These are phyloP conservation scores for Neodidymelliopsis sp. DNA, from an alignment of 2,329 filamentous ascomycete species.

Conservation along the genomic window DNA sequence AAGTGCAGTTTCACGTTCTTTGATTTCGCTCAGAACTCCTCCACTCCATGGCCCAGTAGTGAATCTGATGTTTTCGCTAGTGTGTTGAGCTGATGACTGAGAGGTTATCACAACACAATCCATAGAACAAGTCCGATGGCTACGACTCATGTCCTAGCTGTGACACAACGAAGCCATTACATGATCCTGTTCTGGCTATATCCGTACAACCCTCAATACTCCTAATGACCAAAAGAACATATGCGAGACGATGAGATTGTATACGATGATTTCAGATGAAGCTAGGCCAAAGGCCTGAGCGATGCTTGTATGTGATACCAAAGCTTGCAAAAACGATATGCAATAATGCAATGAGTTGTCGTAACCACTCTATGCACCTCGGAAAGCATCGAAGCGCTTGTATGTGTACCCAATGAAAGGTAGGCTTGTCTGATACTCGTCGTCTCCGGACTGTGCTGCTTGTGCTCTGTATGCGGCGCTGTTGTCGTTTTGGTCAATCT, in stretches of 20 bases:
- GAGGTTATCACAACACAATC: not conserved
- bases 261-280: conserved; percentile 6
- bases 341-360: conserved; percentile 14
- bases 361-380: conserved; percentile 44
- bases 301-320: conserved; percentile 25
- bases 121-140: not conserved
- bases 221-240: conserved; percentile 1
- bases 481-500: conserved; percentile 96
- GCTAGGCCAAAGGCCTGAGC: conserved; percentile 22
- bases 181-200: conserved; percentile 1
- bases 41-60: conserved; percentile 2
- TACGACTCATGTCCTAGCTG: conserved; percentile 1
- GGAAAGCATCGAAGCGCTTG: conserved; percentile 86
- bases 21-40: conserved; percentile 12
- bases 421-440: conserved; percentile 90
- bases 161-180: conserved; percentile 7
- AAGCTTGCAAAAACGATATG: conserved; percentile 18
- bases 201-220: conserved; percentile 1
- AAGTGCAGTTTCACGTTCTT: conserved; percentile 12
- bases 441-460: conserved; percentile 72
- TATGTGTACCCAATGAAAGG: conserved; percentile 98
- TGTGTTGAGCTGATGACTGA: not conserved
- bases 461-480: conserved; percentile 86
- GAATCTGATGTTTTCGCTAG: conserved; percentile 4
- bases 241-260: conserved; percentile 5